Evolutionary conservation across 2,329 filamentous ascomycete species (phyloP).

Genomic region (Xylaria sp.): DNA sequence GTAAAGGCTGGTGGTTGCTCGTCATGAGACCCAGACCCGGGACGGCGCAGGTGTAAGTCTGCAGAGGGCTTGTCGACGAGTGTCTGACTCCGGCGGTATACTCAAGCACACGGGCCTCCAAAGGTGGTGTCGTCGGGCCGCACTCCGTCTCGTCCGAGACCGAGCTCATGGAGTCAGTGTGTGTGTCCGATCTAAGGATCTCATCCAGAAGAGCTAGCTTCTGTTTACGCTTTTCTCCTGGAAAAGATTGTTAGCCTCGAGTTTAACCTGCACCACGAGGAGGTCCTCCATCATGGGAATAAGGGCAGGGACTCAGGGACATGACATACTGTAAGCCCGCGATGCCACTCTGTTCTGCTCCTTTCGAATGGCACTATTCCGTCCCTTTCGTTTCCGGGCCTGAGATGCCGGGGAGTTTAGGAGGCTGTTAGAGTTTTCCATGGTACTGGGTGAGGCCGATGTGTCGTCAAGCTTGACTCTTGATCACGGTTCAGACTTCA

Average conservation of each 20-base stretch:
- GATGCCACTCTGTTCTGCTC: slow-evolving; percentile 32
- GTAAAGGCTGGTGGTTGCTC: slow-evolving; percentile 19
- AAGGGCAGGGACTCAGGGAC: neutral
- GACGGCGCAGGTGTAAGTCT: slow-evolving; percentile 15
- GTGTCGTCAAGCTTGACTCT: neutral
- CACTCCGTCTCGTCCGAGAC: slow-evolving; percentile 29
- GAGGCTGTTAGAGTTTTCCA: slow-evolving; percentile 21
- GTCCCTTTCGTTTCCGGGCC: slow-evolving; percentile 23
- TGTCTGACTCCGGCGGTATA: slow-evolving; percentile 12
- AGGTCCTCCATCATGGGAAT: neutral
- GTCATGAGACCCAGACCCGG: slow-evolving; percentile 18
- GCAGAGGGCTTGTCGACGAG: slow-evolving; percentile 25
- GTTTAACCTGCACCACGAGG: neutral
- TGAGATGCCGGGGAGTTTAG: slow-evolving; percentile 14
- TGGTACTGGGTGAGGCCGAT: slow-evolving; percentile 8
- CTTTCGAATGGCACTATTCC: slow-evolving; percentile 30
- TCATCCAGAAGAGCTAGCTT: slow-evolving; percentile 39
- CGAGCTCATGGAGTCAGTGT: slow-evolving; percentile 30
- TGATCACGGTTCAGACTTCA: neutral
- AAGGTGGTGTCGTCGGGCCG: slow-evolving; percentile 15
- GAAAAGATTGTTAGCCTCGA: slow-evolving; percentile 16
- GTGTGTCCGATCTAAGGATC: slow-evolving; percentile 32
- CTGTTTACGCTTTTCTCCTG: slow-evolving; percentile 41
- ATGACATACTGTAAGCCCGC: slow-evolving; percentile 32
- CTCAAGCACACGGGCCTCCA: slow-evolving; percentile 8